Evolutionary conservation across 805 yeast genomes (phyloP).

Genomic region (Kluyveromyces wickerhamii): DNA sequence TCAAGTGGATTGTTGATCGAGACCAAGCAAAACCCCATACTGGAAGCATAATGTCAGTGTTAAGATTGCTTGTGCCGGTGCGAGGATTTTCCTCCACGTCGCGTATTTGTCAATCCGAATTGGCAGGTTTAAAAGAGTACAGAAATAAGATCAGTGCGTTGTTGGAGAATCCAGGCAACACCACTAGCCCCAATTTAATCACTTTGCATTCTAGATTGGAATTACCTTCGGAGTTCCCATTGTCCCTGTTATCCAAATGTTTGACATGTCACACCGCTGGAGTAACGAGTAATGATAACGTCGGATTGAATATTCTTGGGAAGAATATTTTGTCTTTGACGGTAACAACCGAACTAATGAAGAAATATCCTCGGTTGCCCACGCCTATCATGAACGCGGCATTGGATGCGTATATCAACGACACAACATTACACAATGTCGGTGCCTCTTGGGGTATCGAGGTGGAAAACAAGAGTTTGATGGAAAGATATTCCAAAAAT

Average conservation of each 20-base stretch:
- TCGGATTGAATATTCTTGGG: conserved; percentile 77
- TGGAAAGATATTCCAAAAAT: conserved; percentile 59
- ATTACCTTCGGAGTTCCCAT: conserved; percentile 49
- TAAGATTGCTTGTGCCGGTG: background rate
- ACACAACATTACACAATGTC: conserved; percentile 52
- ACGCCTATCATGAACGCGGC: conserved; percentile 67
- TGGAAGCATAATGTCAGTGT: background rate
- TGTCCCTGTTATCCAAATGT: conserved; percentile 70
- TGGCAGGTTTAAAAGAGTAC: conserved; percentile 7
- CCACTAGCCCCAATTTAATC: conserved; percentile 57
- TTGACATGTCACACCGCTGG: conserved; percentile 50
- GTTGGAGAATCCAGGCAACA: conserved; percentile 43
- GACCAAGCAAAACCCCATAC: no score
- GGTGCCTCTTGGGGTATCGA: conserved; percentile 89
- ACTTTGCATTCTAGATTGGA: conserved; percentile 73
- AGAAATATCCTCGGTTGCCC: conserved; percentile 86
- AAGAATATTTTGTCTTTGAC: conserved; percentile 66
- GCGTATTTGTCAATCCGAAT: background rate
- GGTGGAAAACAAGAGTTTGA: conserved; percentile 52
- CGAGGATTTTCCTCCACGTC: conserved; percentile 2
- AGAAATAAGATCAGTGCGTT: conserved; percentile 15
- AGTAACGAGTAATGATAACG: conserved; percentile 50
- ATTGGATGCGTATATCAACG: conserved; percentile 66
- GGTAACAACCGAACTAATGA: conserved; percentile 62
- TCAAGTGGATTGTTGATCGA: no score